A percentile compares a stretch with the other conserved stretches of the same genome.
phyloP scores from a whole-genome alignment of 495 filamentous ascomycete genomes.

The Penicillium longicatenatum region DNA sequence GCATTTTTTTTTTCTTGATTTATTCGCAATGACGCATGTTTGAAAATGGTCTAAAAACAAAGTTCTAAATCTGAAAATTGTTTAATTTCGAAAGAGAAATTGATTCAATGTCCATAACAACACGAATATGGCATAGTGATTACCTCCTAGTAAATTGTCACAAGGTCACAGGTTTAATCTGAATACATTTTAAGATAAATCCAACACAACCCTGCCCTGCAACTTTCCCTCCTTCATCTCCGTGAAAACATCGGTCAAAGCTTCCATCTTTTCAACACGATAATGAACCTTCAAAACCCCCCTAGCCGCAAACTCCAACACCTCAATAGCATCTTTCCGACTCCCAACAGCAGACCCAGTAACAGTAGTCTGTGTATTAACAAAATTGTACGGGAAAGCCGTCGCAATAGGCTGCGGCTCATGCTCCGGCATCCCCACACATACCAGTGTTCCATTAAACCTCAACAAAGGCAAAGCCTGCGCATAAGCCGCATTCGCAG shows the following conservation, averaged over 20 bases:
- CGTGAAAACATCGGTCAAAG: slow-evolving; percentile 61
- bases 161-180: too few species aligned
- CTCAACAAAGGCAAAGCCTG: slow-evolving; percentile 58
- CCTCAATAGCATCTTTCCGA: slow-evolving; percentile 66
- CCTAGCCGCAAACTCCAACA: slow-evolving; percentile 61
- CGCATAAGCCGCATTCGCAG: slow-evolving; percentile 66
- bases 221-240: slow-evolving; percentile 60
- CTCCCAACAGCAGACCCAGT: slow-evolving; percentile 65
- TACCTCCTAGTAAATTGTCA: too few species aligned
- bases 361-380: slow-evolving; percentile 57
- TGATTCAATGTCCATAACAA: too few species aligned
- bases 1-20: not conserved
- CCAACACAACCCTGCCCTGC: slow-evolving; percentile 61
- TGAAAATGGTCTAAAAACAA: too few species aligned
- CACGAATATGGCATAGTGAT: too few species aligned
- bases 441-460: slow-evolving; percentile 65
- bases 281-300: slow-evolving; percentile 64
- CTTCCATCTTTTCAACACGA: slow-evolving; percentile 61
- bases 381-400: slow-evolving; percentile 52
- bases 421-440: slow-evolving; percentile 69
- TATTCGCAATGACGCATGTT: too few species aligned
- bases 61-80: too few species aligned
- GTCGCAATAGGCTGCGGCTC: slow-evolving; percentile 58
- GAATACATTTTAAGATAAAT: slow-evolving; percentile 42
- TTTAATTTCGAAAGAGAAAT: too few species aligned